phyloP scores from a whole-genome alignment of 176 grass and related monocot genomes.

The Carex cristatella region DNA sequence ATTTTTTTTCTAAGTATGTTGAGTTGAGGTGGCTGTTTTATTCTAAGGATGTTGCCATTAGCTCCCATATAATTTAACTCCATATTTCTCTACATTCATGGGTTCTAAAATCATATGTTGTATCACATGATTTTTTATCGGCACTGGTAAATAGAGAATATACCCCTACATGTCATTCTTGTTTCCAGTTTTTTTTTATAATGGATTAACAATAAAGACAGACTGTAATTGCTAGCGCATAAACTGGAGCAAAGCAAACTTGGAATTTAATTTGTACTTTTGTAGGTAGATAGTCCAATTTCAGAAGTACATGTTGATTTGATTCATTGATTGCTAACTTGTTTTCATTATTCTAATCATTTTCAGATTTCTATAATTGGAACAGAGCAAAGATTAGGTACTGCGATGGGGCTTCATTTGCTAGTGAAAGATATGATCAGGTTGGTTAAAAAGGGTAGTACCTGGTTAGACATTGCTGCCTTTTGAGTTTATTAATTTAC shows the following conservation, averaged over 20 bases:
- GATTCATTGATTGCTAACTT: neutral
- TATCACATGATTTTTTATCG: neutral
- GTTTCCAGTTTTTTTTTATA: neutral
- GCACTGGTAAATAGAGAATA: neutral
- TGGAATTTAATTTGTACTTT: neutral
- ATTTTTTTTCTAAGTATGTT: no score
- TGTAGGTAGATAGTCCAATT: neutral
- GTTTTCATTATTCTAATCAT: neutral
- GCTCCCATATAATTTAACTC: neutral
- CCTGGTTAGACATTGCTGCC: no score
- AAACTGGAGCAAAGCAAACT: neutral
- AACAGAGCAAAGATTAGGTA: slow-evolving; percentile 78
- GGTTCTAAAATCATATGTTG: neutral
- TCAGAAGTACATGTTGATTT: neutral
- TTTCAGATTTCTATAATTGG: slow-evolving; percentile 88
- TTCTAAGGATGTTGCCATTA: neutral
- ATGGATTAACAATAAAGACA: neutral
- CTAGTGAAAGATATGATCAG: slow-evolving; percentile 60
- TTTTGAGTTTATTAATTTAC: no score
- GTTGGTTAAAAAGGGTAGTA: slow-evolving; percentile 17
- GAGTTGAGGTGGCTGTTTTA: no score
- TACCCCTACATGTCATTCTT: neutral
- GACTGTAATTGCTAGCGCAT: neutral
- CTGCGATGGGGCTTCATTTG: slow-evolving; percentile 82
- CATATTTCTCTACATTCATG: neutral